phyloP scores from a whole-genome alignment of 2,329 filamentous ascomycete genomes.

The Hyphodiscus sp. region DNA sequence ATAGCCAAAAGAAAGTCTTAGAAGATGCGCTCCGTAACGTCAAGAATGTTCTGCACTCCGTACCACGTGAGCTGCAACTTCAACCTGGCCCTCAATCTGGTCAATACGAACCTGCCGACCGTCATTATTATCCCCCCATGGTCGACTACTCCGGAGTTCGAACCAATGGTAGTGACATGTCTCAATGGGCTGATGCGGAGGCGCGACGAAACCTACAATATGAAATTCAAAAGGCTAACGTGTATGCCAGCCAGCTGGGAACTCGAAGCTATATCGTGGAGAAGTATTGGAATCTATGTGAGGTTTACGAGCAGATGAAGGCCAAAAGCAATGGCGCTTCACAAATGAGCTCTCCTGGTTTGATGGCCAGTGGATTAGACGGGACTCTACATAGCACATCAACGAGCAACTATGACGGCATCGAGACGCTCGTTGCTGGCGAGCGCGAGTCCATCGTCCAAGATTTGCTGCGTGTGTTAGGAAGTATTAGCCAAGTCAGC shows the following conservation, averaged over 20 bases:
- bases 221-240: slow-evolving; percentile 89
- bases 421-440: slow-evolving; percentile 49
- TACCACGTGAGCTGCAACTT: slow-evolving; percentile 64
- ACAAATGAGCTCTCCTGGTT: slow-evolving; percentile 15
- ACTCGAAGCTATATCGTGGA: slow-evolving; percentile 82
- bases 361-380: slow-evolving; percentile 25
- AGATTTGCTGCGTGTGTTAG: slow-evolving; percentile 67
- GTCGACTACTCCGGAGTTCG: slow-evolving; percentile 32
- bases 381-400: slow-evolving; percentile 29
- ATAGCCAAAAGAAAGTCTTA: slow-evolving; percentile 67
- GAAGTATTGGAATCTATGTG: slow-evolving; percentile 72
- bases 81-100: slow-evolving; percentile 34
- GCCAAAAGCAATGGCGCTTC: slow-evolving; percentile 8
- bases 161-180: slow-evolving; percentile 27
- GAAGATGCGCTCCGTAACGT: slow-evolving; percentile 64
- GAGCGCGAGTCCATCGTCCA: slow-evolving; percentile 80
- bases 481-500: slow-evolving; percentile 74
- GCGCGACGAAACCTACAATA: slow-evolving; percentile 58
- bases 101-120: slow-evolving; percentile 34
- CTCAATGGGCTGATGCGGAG: slow-evolving; percentile 12
- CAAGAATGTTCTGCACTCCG: slow-evolving; percentile 59
- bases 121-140: slow-evolving; percentile 45
- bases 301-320: slow-evolving; percentile 50
- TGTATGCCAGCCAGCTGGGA: slow-evolving; percentile 73
- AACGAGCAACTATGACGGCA: slow-evolving; percentile 37